Conservation (phyloP, 2,329 filamentous ascomycete species). For the Sclerotinia subarctica region DNA sequence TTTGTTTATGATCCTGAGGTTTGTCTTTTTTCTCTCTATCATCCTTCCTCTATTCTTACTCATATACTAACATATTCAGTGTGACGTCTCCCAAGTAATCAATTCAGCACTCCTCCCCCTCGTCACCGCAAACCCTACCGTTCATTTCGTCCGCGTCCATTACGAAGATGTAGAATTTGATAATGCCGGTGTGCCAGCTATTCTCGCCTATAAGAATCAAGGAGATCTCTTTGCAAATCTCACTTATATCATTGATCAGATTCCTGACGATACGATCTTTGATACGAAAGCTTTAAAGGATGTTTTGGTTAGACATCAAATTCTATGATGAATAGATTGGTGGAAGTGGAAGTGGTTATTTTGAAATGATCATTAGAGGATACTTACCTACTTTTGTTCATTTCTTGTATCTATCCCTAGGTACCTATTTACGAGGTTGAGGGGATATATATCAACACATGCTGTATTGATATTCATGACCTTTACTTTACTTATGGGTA, state of each 20-base stretch:
- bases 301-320: slow-evolving; percentile 51
- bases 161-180: slow-evolving; percentile 94
- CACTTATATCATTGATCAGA: slow-evolving; percentile 81
- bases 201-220: slow-evolving; percentile 81
- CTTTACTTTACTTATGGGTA: not conserved
- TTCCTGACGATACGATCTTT: slow-evolving; percentile 66
- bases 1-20: slow-evolving; percentile 90
- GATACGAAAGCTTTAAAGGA: slow-evolving; percentile 51
- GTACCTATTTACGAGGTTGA: not conserved
- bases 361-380: too few relatives aligned
- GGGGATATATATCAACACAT: not conserved
- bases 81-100: slow-evolving; percentile 72
- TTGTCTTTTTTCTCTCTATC: slow-evolving; percentile 40
- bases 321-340: slow-evolving; percentile 36
- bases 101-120: slow-evolving; percentile 75
- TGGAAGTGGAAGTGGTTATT: not conserved
- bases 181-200: slow-evolving; percentile 77
- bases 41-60: not conserved
- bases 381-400: not conserved
- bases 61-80: slow-evolving; percentile 50
- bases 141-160: slow-evolving; percentile 88
- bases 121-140: slow-evolving; percentile 65
- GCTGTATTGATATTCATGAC: not conserved
- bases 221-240: slow-evolving; percentile 90
- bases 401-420: slow-evolving; percentile 7